Evolutionary conservation across 1,284 basidiomycete species (phyloP).

Genomic region (Afroboletus lepidellus): DNA sequence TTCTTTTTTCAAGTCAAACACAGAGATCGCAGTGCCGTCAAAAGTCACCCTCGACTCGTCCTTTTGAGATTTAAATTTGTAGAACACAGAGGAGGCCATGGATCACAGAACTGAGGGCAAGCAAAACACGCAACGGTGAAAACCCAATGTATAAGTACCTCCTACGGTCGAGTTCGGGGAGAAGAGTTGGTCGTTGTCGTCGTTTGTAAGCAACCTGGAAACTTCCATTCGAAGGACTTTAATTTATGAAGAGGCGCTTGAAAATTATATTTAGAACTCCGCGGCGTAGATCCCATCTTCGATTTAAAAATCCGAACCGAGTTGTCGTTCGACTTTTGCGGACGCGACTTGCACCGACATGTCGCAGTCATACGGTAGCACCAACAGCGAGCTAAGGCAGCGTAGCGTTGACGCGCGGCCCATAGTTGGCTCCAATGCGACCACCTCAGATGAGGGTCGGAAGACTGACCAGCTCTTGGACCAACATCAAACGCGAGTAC

Average conservation of each 20-base stretch:
- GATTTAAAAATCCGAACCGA: constrained; percentile 11
- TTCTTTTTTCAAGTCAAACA: constrained; percentile 99
- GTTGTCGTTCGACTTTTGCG: constrained; percentile 14
- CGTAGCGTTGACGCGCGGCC: constrained; percentile 20
- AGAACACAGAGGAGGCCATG: constrained; percentile 96
- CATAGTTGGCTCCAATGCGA: background rate
- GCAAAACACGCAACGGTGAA: constrained; percentile 14
- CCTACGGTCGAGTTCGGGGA: constrained; percentile 11
- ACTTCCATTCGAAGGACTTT: constrained; percentile 2
- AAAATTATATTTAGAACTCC: constrained; percentile 8
- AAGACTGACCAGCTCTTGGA: constrained; percentile 64
- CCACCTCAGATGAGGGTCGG: constrained; percentile 34
- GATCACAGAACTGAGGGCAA: constrained; percentile 14
- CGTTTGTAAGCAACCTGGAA: constrained; percentile 10
- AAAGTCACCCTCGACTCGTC: constrained; percentile 95
- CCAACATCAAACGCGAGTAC: constrained; percentile 64
- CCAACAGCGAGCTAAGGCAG: constrained; percentile 25
- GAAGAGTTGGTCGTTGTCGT: constrained; percentile 19
- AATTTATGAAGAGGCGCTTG: constrained; percentile 22
- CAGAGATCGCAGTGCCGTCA: constrained; percentile 97
- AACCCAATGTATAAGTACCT: constrained; percentile 28
- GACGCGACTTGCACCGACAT: constrained; percentile 15
- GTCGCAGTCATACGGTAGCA: constrained; percentile 30
- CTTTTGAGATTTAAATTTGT: constrained; percentile 95
- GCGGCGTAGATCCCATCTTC: background rate